Evolutionary conservation across 495 filamentous ascomycete genomes (phyloP).

Genomic region (Hyaloscypha bicolor): DNA sequence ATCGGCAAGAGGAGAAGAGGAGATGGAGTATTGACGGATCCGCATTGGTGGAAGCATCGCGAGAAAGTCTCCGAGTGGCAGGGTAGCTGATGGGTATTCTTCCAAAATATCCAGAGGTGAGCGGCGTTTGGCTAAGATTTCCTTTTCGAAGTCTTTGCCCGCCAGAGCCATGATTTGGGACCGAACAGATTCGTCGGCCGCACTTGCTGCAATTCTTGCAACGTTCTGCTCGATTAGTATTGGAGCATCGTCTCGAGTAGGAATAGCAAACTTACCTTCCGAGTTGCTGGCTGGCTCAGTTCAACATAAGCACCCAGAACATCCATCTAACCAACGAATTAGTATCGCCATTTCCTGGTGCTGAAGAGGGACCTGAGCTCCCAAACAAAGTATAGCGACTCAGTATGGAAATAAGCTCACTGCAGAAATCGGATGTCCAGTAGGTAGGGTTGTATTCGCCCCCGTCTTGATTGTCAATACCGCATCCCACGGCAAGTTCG

Average conservation of each 20-base stretch:
- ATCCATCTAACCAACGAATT: background rate
- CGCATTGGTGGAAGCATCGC: slow-evolving; percentile 74
- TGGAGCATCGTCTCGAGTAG: slow-evolving; percentile 26
- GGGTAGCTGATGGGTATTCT: slow-evolving; percentile 52
- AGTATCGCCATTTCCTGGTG: too few species aligned
- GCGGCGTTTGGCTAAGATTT: slow-evolving; percentile 58
- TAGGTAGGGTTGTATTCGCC: slow-evolving; percentile 57
- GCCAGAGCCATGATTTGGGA: slow-evolving; percentile 50
- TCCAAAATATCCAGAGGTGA: slow-evolving; percentile 69
- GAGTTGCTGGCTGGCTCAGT: slow-evolving; percentile 67
- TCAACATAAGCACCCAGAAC: slow-evolving; percentile 61
- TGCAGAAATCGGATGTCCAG: slow-evolving; percentile 57
- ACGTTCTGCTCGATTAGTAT: slow-evolving; percentile 42
- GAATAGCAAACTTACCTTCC: slow-evolving; percentile 35
- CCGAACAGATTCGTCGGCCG: slow-evolving; percentile 40
- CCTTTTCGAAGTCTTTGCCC: slow-evolving; percentile 49
- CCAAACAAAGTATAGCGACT: too few species aligned
- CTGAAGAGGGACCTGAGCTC: too few species aligned
- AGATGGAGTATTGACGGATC: slow-evolving; percentile 78
- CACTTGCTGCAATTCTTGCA: slow-evolving; percentile 42
- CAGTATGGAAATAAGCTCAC: slow-evolving; percentile 44
- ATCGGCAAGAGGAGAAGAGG: slow-evolving; percentile 68
- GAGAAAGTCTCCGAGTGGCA: slow-evolving; percentile 66
- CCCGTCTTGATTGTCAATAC: slow-evolving; percentile 47
- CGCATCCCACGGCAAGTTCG: slow-evolving; percentile 64